Base-by-base conservation (phyloP, 805 yeast species). In the Komagataella ulmi region DNA sequence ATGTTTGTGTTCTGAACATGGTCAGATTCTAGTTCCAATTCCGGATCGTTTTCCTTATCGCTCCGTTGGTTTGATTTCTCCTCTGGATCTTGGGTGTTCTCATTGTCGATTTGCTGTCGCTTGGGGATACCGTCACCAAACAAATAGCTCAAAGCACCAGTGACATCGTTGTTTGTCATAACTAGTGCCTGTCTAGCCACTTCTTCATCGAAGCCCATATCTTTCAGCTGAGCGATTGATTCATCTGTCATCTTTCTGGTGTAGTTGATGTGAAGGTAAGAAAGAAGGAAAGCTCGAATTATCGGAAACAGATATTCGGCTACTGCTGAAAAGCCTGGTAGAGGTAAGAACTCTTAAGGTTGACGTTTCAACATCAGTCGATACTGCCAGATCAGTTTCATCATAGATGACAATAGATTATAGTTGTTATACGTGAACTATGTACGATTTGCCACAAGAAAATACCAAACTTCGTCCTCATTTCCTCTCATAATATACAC, bases 131-230 rank as follows among this genome's bases (percentile, higher is more conserved):
- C 24, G 24, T 66, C 69, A 4, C 62, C 65, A 53, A 74, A 71
- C 17, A 76, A 62, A 55, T 60, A 68, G 18, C 63, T 57, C 10
- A 68, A 58, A 3, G 75, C 75, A 5, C 57, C 58, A 44, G 63
- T 63, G 3, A 70, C 58, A 49, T 69, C 61, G 49, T 68, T 65
- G 52, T 61, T 57, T 10, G 66, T 50, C 45, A 51, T 54, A 47
- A 61, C 50, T 49, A 72, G 60, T 0, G 81, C 81, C 17, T 61
- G 64, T 6, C 54, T 52, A 3, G 75, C 68, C 52, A 68, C 65
- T 19, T 65, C 72, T 23, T 56, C 59, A 48, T 65, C 51, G 61
- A 72, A 68, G 44, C 76, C 76, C 74, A 72, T 71, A 45, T 67
- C 71, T n/a, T 47, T 17, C 7, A 51, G 48, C 30, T 49, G 52